A percentile compares a stretch with the other conserved stretches of the same genome.
Conservation (phyloP, 345 rosid species). For the Citrus reticulata region DNA sequence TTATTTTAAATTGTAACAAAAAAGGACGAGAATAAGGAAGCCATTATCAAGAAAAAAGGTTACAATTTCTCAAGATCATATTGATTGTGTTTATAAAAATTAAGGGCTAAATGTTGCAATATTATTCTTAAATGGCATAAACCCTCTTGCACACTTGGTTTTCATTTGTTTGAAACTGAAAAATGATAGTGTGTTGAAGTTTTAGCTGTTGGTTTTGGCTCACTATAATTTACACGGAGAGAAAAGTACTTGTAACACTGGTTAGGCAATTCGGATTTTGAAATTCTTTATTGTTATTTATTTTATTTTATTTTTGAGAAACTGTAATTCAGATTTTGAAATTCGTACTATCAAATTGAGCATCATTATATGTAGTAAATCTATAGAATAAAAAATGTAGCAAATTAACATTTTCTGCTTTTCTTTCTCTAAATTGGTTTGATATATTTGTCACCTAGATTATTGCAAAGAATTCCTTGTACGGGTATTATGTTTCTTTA, state of each 20-base stretch:
- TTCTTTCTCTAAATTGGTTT: not conserved
- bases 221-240: not conserved
- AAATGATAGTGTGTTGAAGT: not conserved
- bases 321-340: too few relatives aligned
- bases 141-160: not conserved
- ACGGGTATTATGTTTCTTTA: not conserved
- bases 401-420: not conserved
- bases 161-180: not conserved
- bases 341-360: not conserved
- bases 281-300: too few relatives aligned
- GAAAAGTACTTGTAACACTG: not conserved
- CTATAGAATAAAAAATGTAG: not conserved
- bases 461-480: not conserved
- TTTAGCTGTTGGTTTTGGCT: not conserved
- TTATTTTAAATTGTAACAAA: not conserved
- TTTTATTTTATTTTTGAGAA: too few relatives aligned
- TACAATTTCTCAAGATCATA: not conserved
- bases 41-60: not conserved
- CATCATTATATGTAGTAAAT: not conserved
- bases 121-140: not conserved
- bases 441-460: not conserved
- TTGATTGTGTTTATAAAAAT: not conserved
- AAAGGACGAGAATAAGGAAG: not conserved
- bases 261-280: not conserved
- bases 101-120: not conserved